Evolutionary conservation across 345 rosid species (phyloP), one percentile per base, ranked within the genome.

Genomic region (Litchi chinensis): DNA sequence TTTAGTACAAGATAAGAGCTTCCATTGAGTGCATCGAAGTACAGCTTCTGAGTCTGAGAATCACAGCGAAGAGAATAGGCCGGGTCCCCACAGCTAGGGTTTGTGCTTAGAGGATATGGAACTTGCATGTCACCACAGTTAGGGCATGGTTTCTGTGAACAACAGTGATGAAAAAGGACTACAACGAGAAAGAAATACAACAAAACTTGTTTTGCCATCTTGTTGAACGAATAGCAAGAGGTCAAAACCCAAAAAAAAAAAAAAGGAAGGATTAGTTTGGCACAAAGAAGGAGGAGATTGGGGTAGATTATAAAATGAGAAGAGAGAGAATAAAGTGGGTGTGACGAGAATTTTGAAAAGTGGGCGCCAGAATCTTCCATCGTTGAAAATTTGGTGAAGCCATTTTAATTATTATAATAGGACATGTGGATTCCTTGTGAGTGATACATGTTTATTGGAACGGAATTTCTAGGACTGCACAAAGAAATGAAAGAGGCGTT

Each of bases 21-120:
- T 56, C 88, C 86, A 52, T 89, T 91, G 65, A 85, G 54, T 22
- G 90, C 80, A 40, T 87, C 83, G 22, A 89, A 85, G 84, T 80
- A 89, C 18, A 89, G 94, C n/a, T 86, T 80, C 10, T 75, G 79
- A 21, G 88, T 60, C 11, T 18, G 66, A 1, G 77, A 40, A 63
- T 89, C 90, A 39, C 92, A 89, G 6, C 79, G 89, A 59, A 90
- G 81, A 70, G 81, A 82, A 57, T 90, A 90, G 54, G 79, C 39
- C 1, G 86, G 88, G 48, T 90, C 85, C 37, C 93, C 93, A 24
- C 93, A 90, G 32, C 52, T n/a, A 44, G 90, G 83, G 44, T 70
- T 67, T 19, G 91, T 90, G 85, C 93, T 90, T 6, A 90, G 83
- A 37, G 93, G 91, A 71, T 90, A 90, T n/a, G 91, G 89, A 48